Base-by-base conservation (phyloP, 805 yeast genomes). In the Starmera pachycereana region DNA sequence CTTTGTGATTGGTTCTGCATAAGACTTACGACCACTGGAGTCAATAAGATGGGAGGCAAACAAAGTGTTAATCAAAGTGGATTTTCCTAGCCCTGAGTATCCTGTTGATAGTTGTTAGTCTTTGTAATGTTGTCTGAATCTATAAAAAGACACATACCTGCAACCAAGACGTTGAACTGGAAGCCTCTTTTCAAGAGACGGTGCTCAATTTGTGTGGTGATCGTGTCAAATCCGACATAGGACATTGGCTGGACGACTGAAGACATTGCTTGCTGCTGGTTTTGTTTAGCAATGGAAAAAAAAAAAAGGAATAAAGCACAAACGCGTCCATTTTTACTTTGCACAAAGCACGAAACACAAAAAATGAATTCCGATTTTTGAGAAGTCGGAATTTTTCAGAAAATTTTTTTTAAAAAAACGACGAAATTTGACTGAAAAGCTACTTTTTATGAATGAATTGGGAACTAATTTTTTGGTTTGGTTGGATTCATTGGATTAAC, bases 221-320 rank as follows among this genome's bases (percentile, higher is more conserved):
- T 90, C 46, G 97, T 81, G 64, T 92, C 97, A 60, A 92, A 90
- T 36, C 98, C 98, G 47, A 92, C 97, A 60, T 89, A 89, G 41
- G 78, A 74, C 36, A 69, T 64, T 22, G 96, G 96, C 46, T 75
- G 58, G 13, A 58, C 6, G 27, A 22, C 27, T 22, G 27, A 22
- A 22, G 27, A 22, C 27, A 22, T 22, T 22, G 27, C 27, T 3
- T 4, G 18, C 18, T 16, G 18, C 18, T 16, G 18, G 18, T 16
- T 16, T 4, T 16, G 18, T 16, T 16, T 16, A 16, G 18, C 25
- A 6, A 22, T 22, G 4, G 25, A 22, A 6, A 7, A 22, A 22
- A 22, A 22, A 22, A 22, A 7, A 22, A 22, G 7, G 27, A 22
- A 22, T 22, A 22, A 22, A 22, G 7, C 27, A 22, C 27, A 22